Percentiles rank a stretch among this genome's conserved stretches.
phyloP scores from a whole-genome alignment of 257 asterid species.

The Avicennia marina region DNA sequence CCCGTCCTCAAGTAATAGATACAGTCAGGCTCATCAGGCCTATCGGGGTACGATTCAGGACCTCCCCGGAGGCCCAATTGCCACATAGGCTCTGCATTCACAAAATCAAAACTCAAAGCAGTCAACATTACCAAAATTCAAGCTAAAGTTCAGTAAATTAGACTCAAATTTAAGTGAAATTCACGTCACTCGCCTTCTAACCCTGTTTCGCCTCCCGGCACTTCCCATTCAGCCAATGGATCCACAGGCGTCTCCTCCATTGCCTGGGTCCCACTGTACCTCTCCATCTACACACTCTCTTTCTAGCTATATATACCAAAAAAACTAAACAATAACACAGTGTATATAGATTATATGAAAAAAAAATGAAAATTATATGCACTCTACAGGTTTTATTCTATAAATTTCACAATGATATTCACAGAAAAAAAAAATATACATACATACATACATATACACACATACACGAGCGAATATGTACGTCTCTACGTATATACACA shows the following conservation, averaged over 20 bases:
- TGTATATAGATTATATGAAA: too few species aligned
- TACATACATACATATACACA: too few species aligned
- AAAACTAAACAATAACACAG: neutral
- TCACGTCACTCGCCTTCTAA: slow-evolving; percentile 60
- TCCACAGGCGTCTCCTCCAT: slow-evolving; percentile 56
- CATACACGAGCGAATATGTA: too few species aligned
- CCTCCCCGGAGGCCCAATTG: slow-evolving; percentile 66
- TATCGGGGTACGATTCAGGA: slow-evolving; percentile 38
- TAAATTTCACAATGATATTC: too few species aligned
- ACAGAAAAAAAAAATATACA: neutral
- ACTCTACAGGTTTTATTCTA: too few species aligned
- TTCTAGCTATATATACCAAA: slow-evolving; percentile 2
- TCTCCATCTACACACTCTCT: slow-evolving; percentile 37
- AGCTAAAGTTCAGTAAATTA: slow-evolving; percentile 22
- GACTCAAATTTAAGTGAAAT: slow-evolving; percentile 39
- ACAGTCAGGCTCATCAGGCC: slow-evolving; percentile 46
- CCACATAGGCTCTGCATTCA: slow-evolving; percentile 97
- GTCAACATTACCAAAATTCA: slow-evolving; percentile 37
- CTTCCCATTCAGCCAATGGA: slow-evolving; percentile 70
- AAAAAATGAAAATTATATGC: too few species aligned
- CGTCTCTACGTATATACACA: too few species aligned
- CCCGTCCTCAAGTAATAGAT: slow-evolving; percentile 36
- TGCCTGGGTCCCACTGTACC: slow-evolving; percentile 50
- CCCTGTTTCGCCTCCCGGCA: slow-evolving; percentile 78
- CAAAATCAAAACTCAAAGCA: slow-evolving; percentile 25